Conservation (phyloP, 345 rosid species). For the Fremontodendron californicum region DNA sequence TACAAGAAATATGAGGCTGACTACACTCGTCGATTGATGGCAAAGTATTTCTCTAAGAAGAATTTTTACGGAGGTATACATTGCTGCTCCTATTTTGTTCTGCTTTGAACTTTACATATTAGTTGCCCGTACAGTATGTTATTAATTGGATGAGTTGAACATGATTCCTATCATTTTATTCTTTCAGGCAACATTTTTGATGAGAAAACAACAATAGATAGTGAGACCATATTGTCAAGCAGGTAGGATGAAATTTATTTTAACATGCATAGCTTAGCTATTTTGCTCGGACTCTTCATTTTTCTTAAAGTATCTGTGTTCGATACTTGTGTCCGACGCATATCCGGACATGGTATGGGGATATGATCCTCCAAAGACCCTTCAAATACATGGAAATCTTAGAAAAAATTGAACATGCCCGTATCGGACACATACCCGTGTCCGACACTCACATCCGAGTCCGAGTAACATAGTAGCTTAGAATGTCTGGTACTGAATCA, state of each 20-base stretch:
- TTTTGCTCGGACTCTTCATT: too few species aligned
- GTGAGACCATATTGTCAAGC: conserved; percentile 71
- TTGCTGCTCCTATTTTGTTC: not conserved
- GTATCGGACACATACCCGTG: too few species aligned
- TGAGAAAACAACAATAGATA: conserved; percentile 45
- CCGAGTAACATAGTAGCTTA: too few species aligned
- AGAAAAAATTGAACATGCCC: too few species aligned
- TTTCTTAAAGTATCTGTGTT: too few species aligned
- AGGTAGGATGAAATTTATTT: conserved; percentile 33
- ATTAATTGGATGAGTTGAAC: not conserved
- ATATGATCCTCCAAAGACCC: too few species aligned
- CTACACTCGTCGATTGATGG: conserved; percentile 45
- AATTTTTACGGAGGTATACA: conserved; percentile 57
- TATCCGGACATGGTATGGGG: too few species aligned
- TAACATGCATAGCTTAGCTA: not conserved
- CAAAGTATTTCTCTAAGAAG: conserved; percentile 66
- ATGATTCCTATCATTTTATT: not conserved
- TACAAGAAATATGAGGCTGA: conserved; percentile 55
- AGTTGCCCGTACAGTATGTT: not conserved
- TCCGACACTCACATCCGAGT: too few species aligned
- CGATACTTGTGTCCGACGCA: too few species aligned
- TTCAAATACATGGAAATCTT: too few species aligned
- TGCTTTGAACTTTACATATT: not conserved
- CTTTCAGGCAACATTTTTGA: conserved; percentile 58
- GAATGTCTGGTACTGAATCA: conserved; percentile 3